phyloP scores from a whole-genome alignment of 495 filamentous ascomycete genomes.

The Astrocystis sublimbata region DNA sequence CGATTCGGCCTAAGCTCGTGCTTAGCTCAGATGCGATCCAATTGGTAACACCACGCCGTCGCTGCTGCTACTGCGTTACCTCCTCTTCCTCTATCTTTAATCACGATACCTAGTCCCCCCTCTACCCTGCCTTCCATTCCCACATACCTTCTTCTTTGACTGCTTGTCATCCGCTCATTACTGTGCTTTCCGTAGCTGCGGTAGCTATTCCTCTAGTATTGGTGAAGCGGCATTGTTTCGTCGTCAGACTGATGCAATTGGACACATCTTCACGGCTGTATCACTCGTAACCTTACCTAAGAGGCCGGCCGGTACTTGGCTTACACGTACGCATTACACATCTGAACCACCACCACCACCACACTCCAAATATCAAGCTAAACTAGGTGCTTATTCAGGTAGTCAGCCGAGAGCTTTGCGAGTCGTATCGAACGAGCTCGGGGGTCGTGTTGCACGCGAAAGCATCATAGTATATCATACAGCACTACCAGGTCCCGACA shows the following conservation, averaged over 20 bases:
- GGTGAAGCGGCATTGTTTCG: not conserved
- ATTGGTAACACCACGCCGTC: not conserved
- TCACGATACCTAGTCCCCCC: no score
- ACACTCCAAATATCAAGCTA: not conserved
- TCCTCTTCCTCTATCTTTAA: not conserved
- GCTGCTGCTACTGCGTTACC: not conserved
- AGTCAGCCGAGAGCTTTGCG: not conserved
- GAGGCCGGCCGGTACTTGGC: no score
- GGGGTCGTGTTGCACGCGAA: not conserved
- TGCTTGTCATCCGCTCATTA: not conserved
- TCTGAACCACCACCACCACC: not conserved
- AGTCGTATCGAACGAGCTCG: not conserved
- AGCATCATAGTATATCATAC: not conserved
- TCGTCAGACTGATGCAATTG: not conserved
- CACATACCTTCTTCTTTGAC: not conserved
- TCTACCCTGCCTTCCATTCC: not conserved
- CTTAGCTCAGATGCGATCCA: no score
- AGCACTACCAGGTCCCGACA: not conserved
- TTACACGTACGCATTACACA: conserved; percentile 4
- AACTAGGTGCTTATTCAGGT: no score
- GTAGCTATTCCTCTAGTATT: not conserved
- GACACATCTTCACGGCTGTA: no score
- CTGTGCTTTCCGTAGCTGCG: not conserved
- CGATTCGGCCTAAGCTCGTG: not conserved
- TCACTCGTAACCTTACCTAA: no score